Percentiles rank a stretch among this genome's conserved stretches.
phyloP scores from a whole-genome alignment of 257 asterid species.

The Solanum gandarillasii region DNA sequence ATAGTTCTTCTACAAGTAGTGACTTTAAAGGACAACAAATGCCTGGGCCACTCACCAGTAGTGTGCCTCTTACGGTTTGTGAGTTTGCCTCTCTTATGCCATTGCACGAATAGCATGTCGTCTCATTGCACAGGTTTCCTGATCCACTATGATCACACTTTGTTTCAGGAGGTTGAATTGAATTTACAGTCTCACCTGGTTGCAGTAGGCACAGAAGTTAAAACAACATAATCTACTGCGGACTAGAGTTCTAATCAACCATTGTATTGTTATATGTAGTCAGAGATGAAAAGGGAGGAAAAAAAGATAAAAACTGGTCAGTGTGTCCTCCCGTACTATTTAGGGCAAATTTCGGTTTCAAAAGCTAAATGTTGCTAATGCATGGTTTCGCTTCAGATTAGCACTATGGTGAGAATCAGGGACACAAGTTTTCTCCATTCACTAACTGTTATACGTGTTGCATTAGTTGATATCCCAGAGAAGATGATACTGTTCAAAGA shows the following conservation, averaged over 20 bases:
- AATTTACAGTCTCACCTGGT: constrained; percentile 80
- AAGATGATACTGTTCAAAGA: background rate
- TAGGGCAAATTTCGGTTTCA: background rate
- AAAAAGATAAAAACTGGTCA: background rate
- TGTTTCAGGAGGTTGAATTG: constrained; percentile 61
- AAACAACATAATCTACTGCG: background rate
- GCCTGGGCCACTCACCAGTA: constrained; percentile 59
- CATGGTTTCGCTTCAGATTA: background rate
- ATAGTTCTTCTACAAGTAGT: background rate
- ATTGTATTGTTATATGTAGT: background rate
- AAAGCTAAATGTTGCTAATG: background rate
- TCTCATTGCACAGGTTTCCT: constrained; percentile 44
- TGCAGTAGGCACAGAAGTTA: constrained; percentile 1
- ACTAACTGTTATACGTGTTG: background rate
- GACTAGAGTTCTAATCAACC: background rate
- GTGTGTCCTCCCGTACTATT: background rate
- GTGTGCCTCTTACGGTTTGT: constrained; percentile 84
- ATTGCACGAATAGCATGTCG: constrained; percentile 56
- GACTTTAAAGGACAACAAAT: background rate
- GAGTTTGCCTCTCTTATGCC: constrained; percentile 60
- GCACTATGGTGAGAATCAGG: background rate
- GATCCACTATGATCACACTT: constrained; percentile 34
- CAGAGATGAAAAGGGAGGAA: background rate
- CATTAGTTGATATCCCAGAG: background rate
- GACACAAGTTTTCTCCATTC: background rate